phyloP scores from a whole-genome alignment of 1,139 yeast species.

The Pichia sp. region DNA sequence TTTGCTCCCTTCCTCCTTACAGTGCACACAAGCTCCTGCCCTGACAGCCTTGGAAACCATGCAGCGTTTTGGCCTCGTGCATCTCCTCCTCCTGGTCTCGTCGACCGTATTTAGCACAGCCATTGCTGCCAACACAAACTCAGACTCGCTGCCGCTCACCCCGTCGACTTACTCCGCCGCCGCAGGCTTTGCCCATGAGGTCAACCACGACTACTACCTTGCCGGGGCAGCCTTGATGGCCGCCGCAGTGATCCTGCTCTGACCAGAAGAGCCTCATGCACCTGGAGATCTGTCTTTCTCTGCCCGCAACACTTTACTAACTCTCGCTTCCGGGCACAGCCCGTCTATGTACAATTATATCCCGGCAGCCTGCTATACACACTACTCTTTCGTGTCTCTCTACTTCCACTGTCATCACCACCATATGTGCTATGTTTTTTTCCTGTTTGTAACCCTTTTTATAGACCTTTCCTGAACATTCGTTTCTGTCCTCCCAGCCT shows the following conservation, averaged over 20 bases:
- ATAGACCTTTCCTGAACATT: not conserved
- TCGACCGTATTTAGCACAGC: not conserved
- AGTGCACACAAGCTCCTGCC: not conserved
- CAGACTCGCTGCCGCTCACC: not conserved
- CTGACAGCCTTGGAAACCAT: not conserved
- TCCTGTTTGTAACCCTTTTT: not conserved
- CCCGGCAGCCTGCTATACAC: not conserved
- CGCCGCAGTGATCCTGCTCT: slow-evolving; percentile 64
- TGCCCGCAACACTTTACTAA: not conserved
- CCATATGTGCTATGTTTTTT: not conserved
- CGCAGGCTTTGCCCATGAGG: slow-evolving; percentile 39
- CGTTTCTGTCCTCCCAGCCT: too few species aligned
- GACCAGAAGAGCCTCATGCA: not conserved
- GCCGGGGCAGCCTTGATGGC: slow-evolving; percentile 68
- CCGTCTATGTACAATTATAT: not conserved
- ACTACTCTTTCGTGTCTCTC: not conserved
- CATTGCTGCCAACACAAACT: not conserved
- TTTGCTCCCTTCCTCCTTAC: too few species aligned
- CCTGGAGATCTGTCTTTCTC: not conserved
- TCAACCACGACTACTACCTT: slow-evolving; percentile 43
- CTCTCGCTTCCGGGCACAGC: not conserved
- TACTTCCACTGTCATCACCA: not conserved
- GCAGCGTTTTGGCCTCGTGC: not conserved
- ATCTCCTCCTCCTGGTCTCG: not conserved
- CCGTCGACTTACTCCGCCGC: slow-evolving; percentile 34